Evolutionary conservation across 2,329 filamentous ascomycete genomes (phyloP).

Genomic region (Claviceps monticola): DNA sequence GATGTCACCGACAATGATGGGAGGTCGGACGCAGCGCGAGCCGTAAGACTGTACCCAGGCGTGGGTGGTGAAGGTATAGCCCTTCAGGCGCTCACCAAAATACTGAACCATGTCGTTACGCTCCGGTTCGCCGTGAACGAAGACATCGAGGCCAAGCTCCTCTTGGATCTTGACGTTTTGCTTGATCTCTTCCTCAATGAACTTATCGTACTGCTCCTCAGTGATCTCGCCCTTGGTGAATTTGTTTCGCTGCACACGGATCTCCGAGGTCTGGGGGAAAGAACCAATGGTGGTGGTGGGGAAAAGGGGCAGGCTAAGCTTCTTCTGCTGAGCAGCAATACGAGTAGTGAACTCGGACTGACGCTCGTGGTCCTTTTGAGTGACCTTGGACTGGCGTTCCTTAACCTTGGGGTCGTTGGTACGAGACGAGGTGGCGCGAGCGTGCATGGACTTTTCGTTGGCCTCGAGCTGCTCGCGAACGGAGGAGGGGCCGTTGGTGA

Average conservation of each 20-base stretch:
- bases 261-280: constrained; percentile 99
- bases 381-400: constrained; percentile 85
- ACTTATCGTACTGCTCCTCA: constrained; percentile 84
- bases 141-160: constrained; percentile 92
- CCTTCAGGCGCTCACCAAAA: constrained; percentile 93
- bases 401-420: constrained; percentile 98
- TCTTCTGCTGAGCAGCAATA: constrained; percentile 78
- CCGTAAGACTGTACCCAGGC: constrained; percentile 98
- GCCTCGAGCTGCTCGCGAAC: constrained; percentile 85
- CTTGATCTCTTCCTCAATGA: constrained; percentile 98
- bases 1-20: constrained; percentile 97
- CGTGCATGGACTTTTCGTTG: constrained; percentile 87
- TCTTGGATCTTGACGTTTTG: constrained; percentile 94
- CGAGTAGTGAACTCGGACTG: constrained; percentile 76
- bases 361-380: constrained; percentile 75
- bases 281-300: constrained; percentile 98
- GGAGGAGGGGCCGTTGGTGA: constrained; percentile 78
- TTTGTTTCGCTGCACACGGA: constrained; percentile 92
- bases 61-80: constrained; percentile 97
- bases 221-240: constrained; percentile 98
- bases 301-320: constrained; percentile 91
- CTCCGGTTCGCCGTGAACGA: constrained; percentile 97
- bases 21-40: constrained; percentile 93
- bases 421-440: constrained; percentile 79
- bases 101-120: constrained; percentile 99